These are phyloP conservation scores for Leccinum griseonigrum DNA, from an alignment of 1,284 basidiomycete species.

Conservation along the genomic window DNA sequence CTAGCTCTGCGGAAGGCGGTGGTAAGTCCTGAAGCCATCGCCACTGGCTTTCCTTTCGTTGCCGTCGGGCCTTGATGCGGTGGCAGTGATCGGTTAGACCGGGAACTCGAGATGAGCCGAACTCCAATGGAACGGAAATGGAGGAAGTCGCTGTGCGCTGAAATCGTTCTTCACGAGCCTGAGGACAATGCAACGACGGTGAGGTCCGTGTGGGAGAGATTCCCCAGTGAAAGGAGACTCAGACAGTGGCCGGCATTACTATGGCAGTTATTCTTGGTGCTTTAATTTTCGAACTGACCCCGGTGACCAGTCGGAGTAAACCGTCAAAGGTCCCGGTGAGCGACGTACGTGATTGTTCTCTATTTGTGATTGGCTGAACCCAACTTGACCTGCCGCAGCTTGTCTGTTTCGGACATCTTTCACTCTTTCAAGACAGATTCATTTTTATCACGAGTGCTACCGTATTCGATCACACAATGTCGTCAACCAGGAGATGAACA, in stretches of 20 bases:
- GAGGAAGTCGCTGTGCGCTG: background rate
- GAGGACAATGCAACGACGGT: background rate
- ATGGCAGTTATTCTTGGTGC: background rate
- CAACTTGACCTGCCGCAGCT: background rate
- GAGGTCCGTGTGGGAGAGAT: background rate
- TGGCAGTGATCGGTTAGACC: background rate
- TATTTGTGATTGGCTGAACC: slow-evolving; percentile 7
- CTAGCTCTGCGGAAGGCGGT: background rate
- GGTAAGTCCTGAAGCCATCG: background rate
- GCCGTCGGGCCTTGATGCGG: background rate
- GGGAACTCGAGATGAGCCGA: background rate
- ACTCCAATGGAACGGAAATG: background rate
- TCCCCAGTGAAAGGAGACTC: background rate
- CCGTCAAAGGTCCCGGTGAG: background rate
- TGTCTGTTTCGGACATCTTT: slow-evolving; percentile 9
- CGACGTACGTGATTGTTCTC: background rate
- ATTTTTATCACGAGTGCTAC: background rate
- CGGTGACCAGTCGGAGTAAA: background rate
- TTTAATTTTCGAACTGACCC: background rate
- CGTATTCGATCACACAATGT: slow-evolving; percentile 5
- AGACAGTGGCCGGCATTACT: background rate
- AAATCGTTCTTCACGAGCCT: background rate
- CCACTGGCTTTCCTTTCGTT: background rate
- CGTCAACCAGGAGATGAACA: background rate
- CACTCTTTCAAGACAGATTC: slow-evolving; percentile 8